Evolutionary conservation across 2,329 filamentous ascomycete species (phyloP).

Genomic region (Scleromitrula shiraiana): DNA sequence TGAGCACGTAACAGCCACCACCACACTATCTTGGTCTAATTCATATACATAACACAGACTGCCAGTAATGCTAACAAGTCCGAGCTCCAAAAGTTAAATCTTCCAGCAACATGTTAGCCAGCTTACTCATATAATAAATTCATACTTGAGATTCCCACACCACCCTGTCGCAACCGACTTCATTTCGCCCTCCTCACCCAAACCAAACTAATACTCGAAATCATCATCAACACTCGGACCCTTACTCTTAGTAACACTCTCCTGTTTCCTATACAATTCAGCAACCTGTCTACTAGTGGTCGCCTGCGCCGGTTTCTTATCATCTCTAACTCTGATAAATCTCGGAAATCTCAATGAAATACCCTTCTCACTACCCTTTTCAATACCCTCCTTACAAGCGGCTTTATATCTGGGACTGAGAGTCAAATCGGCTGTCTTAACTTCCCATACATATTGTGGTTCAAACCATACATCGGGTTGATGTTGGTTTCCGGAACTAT

Average conservation of each 20-base stretch:
- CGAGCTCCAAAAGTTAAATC: too few species aligned
- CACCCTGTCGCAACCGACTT: too few species aligned
- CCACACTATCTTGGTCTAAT: too few species aligned
- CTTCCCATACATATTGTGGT: constrained; percentile 90
- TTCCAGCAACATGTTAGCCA: too few species aligned
- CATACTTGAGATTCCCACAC: too few species aligned
- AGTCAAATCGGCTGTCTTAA: constrained; percentile 92
- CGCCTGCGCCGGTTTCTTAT: constrained; percentile 91
- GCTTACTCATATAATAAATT: too few species aligned
- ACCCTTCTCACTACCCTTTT: constrained; percentile 62
- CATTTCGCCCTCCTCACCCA: too few species aligned
- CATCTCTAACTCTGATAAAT: constrained; percentile 85
- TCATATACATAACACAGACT: too few species aligned
- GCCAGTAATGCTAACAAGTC: too few species aligned
- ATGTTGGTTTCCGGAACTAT: constrained; percentile 76
- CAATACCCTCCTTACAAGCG: constrained; percentile 74
- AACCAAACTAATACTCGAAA: constrained; percentile 76
- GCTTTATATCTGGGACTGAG: constrained; percentile 89
- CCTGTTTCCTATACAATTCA: constrained; percentile 95
- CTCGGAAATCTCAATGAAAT: constrained; percentile 86
- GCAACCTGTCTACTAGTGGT: constrained; percentile 79
- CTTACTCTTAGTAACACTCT: constrained; percentile 75
- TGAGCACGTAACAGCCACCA: too few species aligned
- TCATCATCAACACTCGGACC: constrained; percentile 87
- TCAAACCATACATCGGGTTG: constrained; percentile 99